Evolutionary conservation across 805 yeast species (phyloP).

Genomic region (Hagleromyces aurorensis): DNA sequence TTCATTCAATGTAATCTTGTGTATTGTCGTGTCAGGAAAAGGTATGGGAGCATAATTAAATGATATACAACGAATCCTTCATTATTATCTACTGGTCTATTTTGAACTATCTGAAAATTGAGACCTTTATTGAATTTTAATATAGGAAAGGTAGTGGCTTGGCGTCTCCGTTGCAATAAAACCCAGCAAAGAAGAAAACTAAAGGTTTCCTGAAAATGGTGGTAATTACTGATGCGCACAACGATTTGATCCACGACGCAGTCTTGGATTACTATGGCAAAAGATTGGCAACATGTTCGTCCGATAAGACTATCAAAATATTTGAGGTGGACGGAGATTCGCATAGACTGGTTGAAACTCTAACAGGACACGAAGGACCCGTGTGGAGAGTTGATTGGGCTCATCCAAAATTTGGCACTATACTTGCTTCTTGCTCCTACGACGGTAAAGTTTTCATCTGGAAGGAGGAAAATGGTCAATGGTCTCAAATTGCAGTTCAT

Average conservation of each 20-base stretch:
- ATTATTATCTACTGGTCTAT: no score
- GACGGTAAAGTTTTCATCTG: slow-evolving; percentile 93
- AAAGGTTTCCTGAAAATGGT: slow-evolving; percentile 48
- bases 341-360: slow-evolving; percentile 74
- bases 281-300: slow-evolving; percentile 90
- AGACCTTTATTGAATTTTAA: no score
- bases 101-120: no score
- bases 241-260: slow-evolving; percentile 92
- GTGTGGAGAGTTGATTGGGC: slow-evolving; percentile 99
- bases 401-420: slow-evolving; percentile 94
- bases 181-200: no score
- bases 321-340: slow-evolving; percentile 84
- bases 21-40: no score
- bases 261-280: slow-evolving; percentile 95
- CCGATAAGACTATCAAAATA: slow-evolving; percentile 91
- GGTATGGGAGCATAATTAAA: no score
- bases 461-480: slow-evolving; percentile 85
- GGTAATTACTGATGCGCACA: slow-evolving; percentile 84
- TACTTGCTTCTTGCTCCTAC: slow-evolving; percentile 88
- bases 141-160: no score
- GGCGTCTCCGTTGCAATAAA: no score
- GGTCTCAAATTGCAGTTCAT: slow-evolving; percentile 85
- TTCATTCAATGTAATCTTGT: no score
- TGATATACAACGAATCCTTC: no score
- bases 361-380: slow-evolving; percentile 93